Conservation (phyloP, 2,329 filamentous ascomycete genomes). For the Coleophoma eucalyptorum region DNA sequence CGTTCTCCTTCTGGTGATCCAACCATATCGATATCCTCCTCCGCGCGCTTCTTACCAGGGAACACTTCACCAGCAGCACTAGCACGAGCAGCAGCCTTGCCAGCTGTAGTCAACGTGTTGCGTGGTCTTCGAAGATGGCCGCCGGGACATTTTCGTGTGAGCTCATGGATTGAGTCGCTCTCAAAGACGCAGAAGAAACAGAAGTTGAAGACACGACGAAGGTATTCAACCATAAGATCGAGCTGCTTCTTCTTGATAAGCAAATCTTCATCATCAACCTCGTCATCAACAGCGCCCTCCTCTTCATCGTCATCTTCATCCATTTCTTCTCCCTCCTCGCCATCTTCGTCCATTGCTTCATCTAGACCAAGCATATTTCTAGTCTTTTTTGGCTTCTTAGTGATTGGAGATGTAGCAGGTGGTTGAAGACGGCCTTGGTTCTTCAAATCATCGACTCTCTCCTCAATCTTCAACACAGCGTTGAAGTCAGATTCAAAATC, state of each 20-base stretch:
- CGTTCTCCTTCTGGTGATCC: conserved; percentile 67
- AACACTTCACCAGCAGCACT: conserved; percentile 81
- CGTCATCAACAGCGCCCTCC: conserved; percentile 63
- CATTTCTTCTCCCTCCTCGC: conserved; percentile 69
- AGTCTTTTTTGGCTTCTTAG: conserved; percentile 60
- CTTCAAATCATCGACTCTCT: conserved; percentile 78
- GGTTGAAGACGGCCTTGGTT: conserved; percentile 75
- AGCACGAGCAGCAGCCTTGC: conserved; percentile 80
- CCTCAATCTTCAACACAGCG: conserved; percentile 76
- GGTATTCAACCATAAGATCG: conserved; percentile 92
- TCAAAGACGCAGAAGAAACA: conserved; percentile 99
- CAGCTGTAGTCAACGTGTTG: conserved; percentile 76
- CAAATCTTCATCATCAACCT: conserved; percentile 85
- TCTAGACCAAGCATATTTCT: conserved; percentile 54
- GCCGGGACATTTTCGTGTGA: conserved; percentile 92
- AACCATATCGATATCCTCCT: conserved; percentile 48
- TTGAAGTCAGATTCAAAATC: conserved; percentile 77
- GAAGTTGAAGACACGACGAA: conserved; percentile 95
- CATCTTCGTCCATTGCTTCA: conserved; percentile 57
- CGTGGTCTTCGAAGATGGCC: conserved; percentile 93
- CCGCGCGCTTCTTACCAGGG: conserved; percentile 73
- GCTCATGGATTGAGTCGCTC: conserved; percentile 92
- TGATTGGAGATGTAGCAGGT: conserved; percentile 45
- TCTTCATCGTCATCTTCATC: conserved; percentile 74
- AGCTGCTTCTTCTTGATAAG: conserved; percentile 94